Percentiles rank a stretch among this genome's conserved stretches.
Conservation (phyloP, 768 basidiomycete genomes). For the Cyclocybe cylindracea region DNA sequence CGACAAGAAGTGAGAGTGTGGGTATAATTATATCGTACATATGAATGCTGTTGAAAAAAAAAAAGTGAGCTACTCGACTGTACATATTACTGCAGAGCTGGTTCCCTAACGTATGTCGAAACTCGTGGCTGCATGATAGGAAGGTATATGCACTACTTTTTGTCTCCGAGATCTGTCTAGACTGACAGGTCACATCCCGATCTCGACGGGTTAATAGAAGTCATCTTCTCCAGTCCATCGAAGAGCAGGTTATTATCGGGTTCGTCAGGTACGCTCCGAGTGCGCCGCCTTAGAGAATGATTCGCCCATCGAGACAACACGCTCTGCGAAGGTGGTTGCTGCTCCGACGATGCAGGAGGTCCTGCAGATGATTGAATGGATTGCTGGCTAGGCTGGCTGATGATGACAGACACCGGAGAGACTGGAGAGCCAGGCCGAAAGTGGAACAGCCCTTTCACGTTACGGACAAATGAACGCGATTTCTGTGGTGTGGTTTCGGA, state of each 20-base stretch:
- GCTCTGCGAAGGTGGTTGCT: slow-evolving; percentile 23
- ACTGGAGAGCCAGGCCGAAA: slow-evolving; percentile 46
- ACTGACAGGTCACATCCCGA: slow-evolving; percentile 7
- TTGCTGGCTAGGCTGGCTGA: slow-evolving; percentile 14
- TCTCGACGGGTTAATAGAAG: slow-evolving; percentile 5
- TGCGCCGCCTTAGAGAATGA: slow-evolving; percentile 49
- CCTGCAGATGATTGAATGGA: slow-evolving; percentile 1
- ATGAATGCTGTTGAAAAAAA: not conserved
- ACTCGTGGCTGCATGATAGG: not conserved
- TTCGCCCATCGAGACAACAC: slow-evolving; percentile 51
- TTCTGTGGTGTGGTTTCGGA: slow-evolving; percentile 27
- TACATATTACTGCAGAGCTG: slow-evolving; percentile 7
- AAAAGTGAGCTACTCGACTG: not conserved
- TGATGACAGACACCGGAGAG: slow-evolving; percentile 23
- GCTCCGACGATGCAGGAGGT: slow-evolving; percentile 2
- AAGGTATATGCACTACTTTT: slow-evolving; percentile 8
- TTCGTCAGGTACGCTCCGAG: slow-evolving; percentile 53
- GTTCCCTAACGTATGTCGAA: not conserved
- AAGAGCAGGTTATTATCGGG: slow-evolving; percentile 16
- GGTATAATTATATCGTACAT: not conserved
- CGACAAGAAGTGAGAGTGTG: not conserved
- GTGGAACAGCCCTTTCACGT: slow-evolving; percentile 61
- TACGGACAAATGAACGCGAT: slow-evolving; percentile 58
- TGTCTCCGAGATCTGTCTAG: slow-evolving; percentile 1
- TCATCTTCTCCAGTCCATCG: slow-evolving; percentile 12